Conservation (phyloP, 192 early-diverging fungal species). For the Rhizophlyctis rosea region DNA sequence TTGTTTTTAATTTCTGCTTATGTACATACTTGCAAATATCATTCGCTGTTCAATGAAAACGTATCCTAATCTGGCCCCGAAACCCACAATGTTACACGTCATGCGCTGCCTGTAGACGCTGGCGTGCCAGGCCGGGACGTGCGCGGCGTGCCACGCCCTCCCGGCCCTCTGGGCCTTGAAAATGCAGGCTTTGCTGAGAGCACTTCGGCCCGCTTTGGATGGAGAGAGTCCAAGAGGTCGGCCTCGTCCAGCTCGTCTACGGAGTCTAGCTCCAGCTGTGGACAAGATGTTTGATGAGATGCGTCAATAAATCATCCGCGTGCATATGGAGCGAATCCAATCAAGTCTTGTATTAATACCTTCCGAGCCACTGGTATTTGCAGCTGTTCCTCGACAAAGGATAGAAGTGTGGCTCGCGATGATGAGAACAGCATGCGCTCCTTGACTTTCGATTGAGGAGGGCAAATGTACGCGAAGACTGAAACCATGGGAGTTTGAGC, state of each 20-base stretch:
- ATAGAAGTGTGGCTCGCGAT: constrained; percentile 59
- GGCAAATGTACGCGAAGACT: constrained; percentile 90
- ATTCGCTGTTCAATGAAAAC: no score
- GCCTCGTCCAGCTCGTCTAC: constrained; percentile 25
- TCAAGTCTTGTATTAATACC: no score
- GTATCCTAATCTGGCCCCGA: no score
- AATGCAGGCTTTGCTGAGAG: constrained; percentile 19
- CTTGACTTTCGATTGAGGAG: constrained; percentile 74
- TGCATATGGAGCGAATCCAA: no score
- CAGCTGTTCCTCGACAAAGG: constrained; percentile 49
- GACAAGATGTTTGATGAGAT: background rate
- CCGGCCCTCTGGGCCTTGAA: constrained; percentile 23
- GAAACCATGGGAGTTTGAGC: background rate
- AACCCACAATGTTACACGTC: no score
- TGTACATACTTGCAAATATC: no score
- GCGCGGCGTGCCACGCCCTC: constrained; percentile 23
- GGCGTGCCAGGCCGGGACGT: constrained; percentile 20
- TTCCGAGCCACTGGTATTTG: constrained; percentile 61
- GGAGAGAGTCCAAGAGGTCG: constrained; percentile 2
- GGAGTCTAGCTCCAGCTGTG: constrained; percentile 30
- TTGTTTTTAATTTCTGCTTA: no score
- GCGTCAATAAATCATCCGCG: no score
- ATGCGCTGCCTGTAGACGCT: constrained; percentile 4
- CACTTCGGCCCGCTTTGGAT: background rate
- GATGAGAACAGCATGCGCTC: constrained; percentile 91